A percentile compares a stretch with the other conserved stretches of the same genome.
Evolutionary conservation across 257 asterid genomes (phyloP).

Genomic region (Solanum tacnaense): DNA sequence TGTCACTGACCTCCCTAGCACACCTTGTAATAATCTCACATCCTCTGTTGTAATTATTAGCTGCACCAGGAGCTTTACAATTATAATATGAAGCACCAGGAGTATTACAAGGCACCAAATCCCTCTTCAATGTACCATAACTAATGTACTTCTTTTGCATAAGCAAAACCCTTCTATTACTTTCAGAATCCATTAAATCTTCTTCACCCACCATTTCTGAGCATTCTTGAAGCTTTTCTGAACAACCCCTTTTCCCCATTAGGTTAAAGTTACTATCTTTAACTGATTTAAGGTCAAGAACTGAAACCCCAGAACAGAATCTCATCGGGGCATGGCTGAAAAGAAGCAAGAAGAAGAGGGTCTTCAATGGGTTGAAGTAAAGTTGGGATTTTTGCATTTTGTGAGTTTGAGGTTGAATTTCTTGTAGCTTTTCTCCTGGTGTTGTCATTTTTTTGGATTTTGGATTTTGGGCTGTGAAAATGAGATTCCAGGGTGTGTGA

Average conservation of each 20-base stretch:
- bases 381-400: constrained; percentile 32
- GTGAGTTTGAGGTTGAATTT: not conserved
- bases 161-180: constrained; percentile 42
- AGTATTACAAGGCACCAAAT: constrained; percentile 64
- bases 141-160: constrained; percentile 56
- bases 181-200: constrained; percentile 47
- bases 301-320: constrained; percentile 24
- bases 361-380: not conserved
- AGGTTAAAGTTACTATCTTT: constrained; percentile 20
- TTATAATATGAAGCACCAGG: constrained; percentile 83
- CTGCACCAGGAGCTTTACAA: constrained; percentile 47
- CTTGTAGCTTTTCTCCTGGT: not conserved
- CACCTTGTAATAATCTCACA: constrained; percentile 91
- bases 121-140: constrained; percentile 60
- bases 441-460: not conserved
- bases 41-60: constrained; percentile 58
- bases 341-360: constrained; percentile 14
- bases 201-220: constrained; percentile 18
- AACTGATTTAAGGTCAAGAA: constrained; percentile 25
- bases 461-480: constrained; percentile 14
- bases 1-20: constrained; percentile 33
- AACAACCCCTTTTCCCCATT: constrained; percentile 32
- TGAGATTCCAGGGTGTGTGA: constrained; percentile 18
- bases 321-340: constrained; percentile 11
- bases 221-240: constrained; percentile 36